Evolutionary conservation across 2,329 filamentous ascomycete species (phyloP).

Genomic region (Zymoseptoria brevis): DNA sequence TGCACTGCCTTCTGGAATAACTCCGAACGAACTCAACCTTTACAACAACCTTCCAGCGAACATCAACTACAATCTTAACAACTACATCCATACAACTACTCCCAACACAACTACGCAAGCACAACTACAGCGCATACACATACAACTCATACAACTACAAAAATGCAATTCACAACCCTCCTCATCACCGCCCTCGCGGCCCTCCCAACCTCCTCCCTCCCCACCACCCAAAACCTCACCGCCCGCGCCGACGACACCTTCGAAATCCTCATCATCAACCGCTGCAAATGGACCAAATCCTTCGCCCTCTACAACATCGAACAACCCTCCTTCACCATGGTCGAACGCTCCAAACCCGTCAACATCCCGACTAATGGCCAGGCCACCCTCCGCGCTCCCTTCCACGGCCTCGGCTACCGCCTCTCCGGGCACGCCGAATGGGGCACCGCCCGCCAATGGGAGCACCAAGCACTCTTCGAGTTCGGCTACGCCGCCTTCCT

Average conservation of each 20-base stretch:
- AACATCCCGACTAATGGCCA: slow-evolving; percentile 13
- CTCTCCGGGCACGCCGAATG: slow-evolving; percentile 23
- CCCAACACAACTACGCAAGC: background rate
- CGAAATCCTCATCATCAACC: slow-evolving; percentile 23
- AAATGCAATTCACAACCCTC: slow-evolving; percentile 8
- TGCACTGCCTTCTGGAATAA: background rate
- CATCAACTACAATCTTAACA: background rate
- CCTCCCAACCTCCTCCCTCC: slow-evolving; percentile 1
- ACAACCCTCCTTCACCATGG: slow-evolving; percentile 17
- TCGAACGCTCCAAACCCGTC: slow-evolving; percentile 14
- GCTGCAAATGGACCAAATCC: slow-evolving; percentile 19
- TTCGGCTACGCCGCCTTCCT: slow-evolving; percentile 22
- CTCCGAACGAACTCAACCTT: too few relatives aligned
- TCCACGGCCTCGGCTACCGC: slow-evolving; percentile 22
- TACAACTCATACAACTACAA: background rate
- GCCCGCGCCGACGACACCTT: slow-evolving; percentile 15
- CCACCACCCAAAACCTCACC: slow-evolving; percentile 2
- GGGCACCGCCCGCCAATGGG: slow-evolving; percentile 22
- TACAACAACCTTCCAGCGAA: too few relatives aligned
- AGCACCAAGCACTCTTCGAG: slow-evolving; percentile 22
- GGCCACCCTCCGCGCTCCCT: slow-evolving; percentile 17
- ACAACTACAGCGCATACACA: background rate
- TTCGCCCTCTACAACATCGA: slow-evolving; percentile 24
- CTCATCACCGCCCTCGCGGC: slow-evolving; percentile 5
- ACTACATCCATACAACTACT: background rate